A percentile compares a stretch with the other conserved stretches of the same genome.
These are phyloP conservation scores for Epicoccum nigrum DNA, from an alignment of 2,329 filamentous ascomycete species.

Conservation along the genomic window DNA sequence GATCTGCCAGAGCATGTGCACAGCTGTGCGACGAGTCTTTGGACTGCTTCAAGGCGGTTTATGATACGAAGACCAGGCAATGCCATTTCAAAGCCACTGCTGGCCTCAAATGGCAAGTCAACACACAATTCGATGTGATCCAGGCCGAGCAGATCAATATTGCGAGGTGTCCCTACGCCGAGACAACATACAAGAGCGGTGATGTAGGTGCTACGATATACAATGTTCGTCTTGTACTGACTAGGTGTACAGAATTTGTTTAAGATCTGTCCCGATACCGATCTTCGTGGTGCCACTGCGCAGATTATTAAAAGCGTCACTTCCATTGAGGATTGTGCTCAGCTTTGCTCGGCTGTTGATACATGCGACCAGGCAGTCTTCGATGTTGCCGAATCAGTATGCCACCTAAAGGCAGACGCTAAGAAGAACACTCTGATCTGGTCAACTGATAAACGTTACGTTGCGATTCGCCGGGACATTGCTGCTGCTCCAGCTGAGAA, in stretches of 20 bases:
- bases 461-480: slow-evolving; percentile 29
- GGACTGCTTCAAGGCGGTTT: slow-evolving; percentile 37
- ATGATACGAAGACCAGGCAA: slow-evolving; percentile 24
- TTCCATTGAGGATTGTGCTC: slow-evolving; percentile 28
- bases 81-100: slow-evolving; percentile 33
- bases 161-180: slow-evolving; percentile 28
- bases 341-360: slow-evolving; percentile 27
- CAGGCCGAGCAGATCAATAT: slow-evolving; percentile 35
- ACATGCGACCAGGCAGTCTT: slow-evolving; percentile 32
- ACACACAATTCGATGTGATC: slow-evolving; percentile 27
- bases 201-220: slow-evolving; percentile 15
- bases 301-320: slow-evolving; percentile 22
- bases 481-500: slow-evolving; percentile 20
- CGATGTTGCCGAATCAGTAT: slow-evolving; percentile 21
- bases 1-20: slow-evolving; percentile 29
- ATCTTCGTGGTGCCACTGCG: slow-evolving; percentile 28
- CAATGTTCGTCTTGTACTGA: background rate
- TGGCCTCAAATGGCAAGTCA: slow-evolving; percentile 28
- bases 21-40: slow-evolving; percentile 26
- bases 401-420: slow-evolving; percentile 35
- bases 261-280: slow-evolving; percentile 33
- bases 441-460: slow-evolving; percentile 37
- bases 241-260: slow-evolving; percentile 21
- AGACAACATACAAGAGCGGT: slow-evolving; percentile 25
- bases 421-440: slow-evolving; percentile 31